Conservation (phyloP, 2,329 filamentous ascomycete species). For the Endocalyx cinctus region DNA sequence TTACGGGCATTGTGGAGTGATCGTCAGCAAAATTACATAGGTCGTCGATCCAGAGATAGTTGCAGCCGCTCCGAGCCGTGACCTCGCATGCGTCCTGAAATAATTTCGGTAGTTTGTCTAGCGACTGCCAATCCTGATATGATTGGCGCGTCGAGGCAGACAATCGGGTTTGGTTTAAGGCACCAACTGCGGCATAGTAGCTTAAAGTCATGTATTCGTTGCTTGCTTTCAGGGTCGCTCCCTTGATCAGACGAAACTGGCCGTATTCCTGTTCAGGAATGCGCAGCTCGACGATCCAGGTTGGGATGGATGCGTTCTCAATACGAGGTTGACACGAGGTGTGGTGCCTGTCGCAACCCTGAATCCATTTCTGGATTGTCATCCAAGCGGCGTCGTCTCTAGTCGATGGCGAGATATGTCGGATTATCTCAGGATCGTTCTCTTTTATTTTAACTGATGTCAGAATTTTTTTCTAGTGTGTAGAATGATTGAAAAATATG, state of each 20-base stretch:
- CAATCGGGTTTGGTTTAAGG: neutral
- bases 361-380: neutral
- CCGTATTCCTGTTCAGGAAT: too few relatives aligned
- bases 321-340: neutral
- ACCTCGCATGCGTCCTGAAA: neutral
- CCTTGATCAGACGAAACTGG: neutral
- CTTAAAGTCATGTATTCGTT: slow-evolving; percentile 1
- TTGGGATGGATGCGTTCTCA: neutral
- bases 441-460: too few relatives aligned
- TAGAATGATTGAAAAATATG: neutral
- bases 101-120: neutral
- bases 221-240: neutral
- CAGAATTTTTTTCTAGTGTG: too few relatives aligned
- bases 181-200: neutral
- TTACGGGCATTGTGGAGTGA: neutral
- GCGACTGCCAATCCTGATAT: neutral
- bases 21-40: slow-evolving; percentile 3
- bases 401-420: neutral
- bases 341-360: neutral
- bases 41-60: neutral
- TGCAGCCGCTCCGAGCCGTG: too few relatives aligned
- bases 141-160: neutral
- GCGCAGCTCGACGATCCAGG: neutral
- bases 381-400: neutral
- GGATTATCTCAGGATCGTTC: neutral